phyloP scores from a whole-genome alignment of 2,329 filamentous ascomycete species.

The Phaeosphaeriaceae sp. region DNA sequence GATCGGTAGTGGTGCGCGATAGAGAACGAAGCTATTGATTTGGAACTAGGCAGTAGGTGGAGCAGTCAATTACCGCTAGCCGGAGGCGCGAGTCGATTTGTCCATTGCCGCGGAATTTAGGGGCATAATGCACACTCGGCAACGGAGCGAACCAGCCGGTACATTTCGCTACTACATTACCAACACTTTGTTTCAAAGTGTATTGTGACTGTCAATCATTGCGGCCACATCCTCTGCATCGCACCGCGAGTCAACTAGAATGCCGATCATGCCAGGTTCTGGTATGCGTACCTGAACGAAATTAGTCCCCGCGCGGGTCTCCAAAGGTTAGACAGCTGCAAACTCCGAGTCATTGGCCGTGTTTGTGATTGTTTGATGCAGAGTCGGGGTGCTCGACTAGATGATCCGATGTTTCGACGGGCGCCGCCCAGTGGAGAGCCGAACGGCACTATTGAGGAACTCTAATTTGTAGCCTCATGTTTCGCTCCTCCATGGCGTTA shows the following conservation, averaged over 20 bases:
- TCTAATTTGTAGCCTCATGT: conserved; percentile 6
- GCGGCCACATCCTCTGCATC: no score
- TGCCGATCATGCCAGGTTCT: conserved; percentile 3
- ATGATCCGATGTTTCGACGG: conserved; percentile 9
- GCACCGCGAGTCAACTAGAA: not conserved
- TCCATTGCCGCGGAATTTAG: no score
- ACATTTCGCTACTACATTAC: no score
- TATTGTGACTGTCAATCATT: no score
- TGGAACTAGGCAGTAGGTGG: not conserved
- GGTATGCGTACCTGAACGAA: conserved; percentile 1
- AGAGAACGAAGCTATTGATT: conserved; percentile 1
- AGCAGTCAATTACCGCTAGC: not conserved
- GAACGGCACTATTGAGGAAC: conserved; percentile 11
- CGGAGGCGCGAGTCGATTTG: not conserved
- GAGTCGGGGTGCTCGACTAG: conserved; percentile 1
- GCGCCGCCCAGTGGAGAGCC: conserved; percentile 12
- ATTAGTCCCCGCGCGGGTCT: conserved; percentile 9
- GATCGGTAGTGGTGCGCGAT: not conserved
- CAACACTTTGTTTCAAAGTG: no score
- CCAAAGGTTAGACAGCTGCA: not conserved
- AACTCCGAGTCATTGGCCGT: not conserved
- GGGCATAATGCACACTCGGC: no score
- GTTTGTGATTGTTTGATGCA: not conserved
- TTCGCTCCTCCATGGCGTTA: not conserved
- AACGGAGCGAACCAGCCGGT: no score